Percentiles rank a stretch among this genome's conserved stretches.
These are phyloP conservation scores for Maudiozyma serrabonitensis DNA, from an alignment of 805 yeast species.

Conservation along the genomic window DNA sequence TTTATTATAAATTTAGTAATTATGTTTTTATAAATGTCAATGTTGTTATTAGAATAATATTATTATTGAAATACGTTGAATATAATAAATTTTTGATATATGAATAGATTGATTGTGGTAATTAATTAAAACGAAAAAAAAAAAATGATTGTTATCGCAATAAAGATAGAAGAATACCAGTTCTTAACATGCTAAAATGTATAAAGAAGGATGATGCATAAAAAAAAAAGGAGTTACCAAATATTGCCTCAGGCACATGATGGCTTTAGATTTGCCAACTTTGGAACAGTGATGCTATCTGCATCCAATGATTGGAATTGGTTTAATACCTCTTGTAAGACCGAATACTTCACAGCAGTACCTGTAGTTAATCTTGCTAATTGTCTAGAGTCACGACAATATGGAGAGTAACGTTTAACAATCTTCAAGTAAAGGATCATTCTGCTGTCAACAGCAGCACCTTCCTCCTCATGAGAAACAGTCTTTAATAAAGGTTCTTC, in stretches of 20 bases:
- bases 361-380: conserved; percentile 37
- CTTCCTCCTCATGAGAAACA: neutral
- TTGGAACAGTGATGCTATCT: conserved; percentile 35
- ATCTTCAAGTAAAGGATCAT: conserved; percentile 45
- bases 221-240: neutral
- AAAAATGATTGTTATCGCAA: neutral
- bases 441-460: conserved; percentile 31
- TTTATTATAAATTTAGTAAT: neutral
- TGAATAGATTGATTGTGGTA: neutral
- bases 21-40: neutral
- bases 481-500: neutral
- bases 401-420: conserved; percentile 41
- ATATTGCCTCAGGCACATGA: conserved; percentile 10
- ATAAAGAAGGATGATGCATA: neutral
- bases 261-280: conserved; percentile 29
- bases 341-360: conserved; percentile 36
- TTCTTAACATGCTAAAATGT: neutral
- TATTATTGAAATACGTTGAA: conserved; percentile 1
- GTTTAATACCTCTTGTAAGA: conserved; percentile 31
- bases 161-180: neutral
- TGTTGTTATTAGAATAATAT: neutral
- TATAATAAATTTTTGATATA: neutral
- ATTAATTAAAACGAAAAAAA: neutral
- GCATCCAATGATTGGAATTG: conserved; percentile 32
- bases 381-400: conserved; percentile 39